Percentiles rank a stretch among this genome's conserved stretches.
These are phyloP conservation scores for Trichosporon sp. DNA, from an alignment of 1,284 basidiomycete species.

Conservation along the genomic window DNA sequence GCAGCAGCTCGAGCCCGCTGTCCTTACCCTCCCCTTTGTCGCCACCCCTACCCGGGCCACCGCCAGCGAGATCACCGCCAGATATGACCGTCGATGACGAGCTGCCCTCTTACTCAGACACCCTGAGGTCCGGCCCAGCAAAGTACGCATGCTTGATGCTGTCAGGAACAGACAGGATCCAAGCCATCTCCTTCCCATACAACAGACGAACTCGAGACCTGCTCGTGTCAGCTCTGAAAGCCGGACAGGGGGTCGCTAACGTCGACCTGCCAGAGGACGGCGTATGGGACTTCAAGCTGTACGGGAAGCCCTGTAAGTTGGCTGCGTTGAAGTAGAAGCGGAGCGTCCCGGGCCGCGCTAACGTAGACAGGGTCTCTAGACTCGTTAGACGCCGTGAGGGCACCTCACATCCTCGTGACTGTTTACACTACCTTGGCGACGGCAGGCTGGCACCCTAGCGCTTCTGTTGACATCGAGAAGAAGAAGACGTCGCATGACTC, in stretches of 20 bases:
- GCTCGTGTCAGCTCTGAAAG: neutral
- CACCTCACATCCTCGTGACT: neutral
- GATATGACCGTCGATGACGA: neutral
- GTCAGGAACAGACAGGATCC: constrained; percentile 3
- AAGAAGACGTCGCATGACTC: constrained; percentile 2
- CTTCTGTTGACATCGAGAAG: neutral
- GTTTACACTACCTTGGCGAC: neutral
- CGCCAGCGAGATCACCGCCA: neutral
- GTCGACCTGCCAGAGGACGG: neutral
- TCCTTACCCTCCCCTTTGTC: neutral
- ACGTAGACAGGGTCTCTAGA: neutral
- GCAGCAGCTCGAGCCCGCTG: neutral
- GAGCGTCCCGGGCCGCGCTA: neutral
- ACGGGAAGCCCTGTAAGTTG: constrained; percentile 1
- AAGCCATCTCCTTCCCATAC: neutral
- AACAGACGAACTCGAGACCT: neutral
- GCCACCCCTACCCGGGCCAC: neutral
- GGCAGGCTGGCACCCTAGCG: neutral
- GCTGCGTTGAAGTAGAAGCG: neutral
- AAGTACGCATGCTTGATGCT: constrained; percentile 7
- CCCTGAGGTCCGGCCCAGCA: neutral
- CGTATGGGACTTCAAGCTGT: constrained; percentile 3
- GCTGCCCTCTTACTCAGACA: neutral
- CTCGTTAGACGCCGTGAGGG: neutral
- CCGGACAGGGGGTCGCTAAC: neutral